Conservation (phyloP, 2,329 filamentous ascomycete species). For the Talaromyces pinophilus region DNA sequence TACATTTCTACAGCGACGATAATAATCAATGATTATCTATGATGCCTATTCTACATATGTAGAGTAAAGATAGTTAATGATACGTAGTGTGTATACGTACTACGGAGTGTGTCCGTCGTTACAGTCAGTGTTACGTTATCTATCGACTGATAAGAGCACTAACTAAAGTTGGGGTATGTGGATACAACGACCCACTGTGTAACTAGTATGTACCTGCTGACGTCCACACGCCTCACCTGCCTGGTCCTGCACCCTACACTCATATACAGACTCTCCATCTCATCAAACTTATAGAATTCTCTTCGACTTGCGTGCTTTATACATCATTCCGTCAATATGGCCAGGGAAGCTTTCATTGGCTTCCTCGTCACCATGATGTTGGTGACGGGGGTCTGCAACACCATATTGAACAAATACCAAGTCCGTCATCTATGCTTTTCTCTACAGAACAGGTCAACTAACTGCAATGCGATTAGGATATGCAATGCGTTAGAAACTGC, state of each 20-base stretch:
- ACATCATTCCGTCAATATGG: constrained; percentile 56
- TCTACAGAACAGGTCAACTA: not conserved
- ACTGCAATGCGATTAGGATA: constrained; percentile 59
- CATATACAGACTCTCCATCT: not conserved
- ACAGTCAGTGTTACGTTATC: not conserved
- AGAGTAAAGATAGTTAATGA: not conserved
- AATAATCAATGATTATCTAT: constrained; percentile 7
- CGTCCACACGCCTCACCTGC: not conserved
- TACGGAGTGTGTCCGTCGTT: too few relatives aligned
- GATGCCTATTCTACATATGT: not conserved
- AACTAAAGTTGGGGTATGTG: not conserved
- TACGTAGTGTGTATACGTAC: not conserved
- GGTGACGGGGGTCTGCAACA: constrained; percentile 94
- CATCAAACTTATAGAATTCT: not conserved
- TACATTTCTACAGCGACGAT: not conserved
- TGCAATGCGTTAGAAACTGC: constrained; percentile 94
- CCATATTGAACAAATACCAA: constrained; percentile 94
- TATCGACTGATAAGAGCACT: not conserved
- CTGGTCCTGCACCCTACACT: not conserved
- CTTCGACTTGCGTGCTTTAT: not conserved
- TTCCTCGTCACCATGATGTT: constrained; percentile 95
- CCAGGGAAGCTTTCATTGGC: constrained; percentile 70
- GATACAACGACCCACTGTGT: not conserved
- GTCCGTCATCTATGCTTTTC: constrained; percentile 47
- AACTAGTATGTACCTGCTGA: not conserved